Evolutionary conservation across 805 yeast genomes (phyloP).

Genomic region (Spathaspora arborariae): DNA sequence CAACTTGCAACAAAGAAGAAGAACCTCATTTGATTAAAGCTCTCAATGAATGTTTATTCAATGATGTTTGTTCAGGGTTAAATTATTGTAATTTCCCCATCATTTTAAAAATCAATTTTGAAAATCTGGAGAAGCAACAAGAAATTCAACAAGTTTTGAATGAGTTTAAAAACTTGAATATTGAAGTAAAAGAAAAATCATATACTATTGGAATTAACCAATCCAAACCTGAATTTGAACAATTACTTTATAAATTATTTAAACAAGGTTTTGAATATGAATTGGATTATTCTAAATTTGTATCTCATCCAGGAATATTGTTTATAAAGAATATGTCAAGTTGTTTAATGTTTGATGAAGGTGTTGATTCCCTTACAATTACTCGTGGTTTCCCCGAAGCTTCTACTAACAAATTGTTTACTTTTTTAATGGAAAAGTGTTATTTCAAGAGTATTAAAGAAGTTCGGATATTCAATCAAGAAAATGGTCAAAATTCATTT

Average conservation of each 20-base stretch:
- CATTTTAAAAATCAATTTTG: conserved; percentile 4
- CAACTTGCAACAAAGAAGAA: background rate
- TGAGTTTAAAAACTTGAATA: background rate
- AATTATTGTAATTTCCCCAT: conserved; percentile 9
- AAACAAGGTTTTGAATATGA: conserved; percentile 5
- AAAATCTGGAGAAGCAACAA: background rate
- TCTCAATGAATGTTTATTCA: conserved; percentile 6
- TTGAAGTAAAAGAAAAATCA: background rate
- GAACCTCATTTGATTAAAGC: conserved; percentile 4
- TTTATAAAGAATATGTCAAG: conserved; percentile 50
- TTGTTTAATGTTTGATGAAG: conserved; percentile 16
- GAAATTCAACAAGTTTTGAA: conserved; percentile 1
- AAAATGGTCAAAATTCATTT: conserved; percentile 24
- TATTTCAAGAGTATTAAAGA: conserved; percentile 7
- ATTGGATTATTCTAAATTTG: conserved; percentile 26
- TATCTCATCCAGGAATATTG: conserved; percentile 56
- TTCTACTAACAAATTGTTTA: conserved; percentile 2
- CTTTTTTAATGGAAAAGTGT: conserved; percentile 6
- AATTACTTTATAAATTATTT: conserved; percentile 7
- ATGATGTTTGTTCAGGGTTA: conserved; percentile 3
- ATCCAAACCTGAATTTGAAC: conserved; percentile 6
- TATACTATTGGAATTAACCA: conserved; percentile 2
- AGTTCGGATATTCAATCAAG: conserved; percentile 18
- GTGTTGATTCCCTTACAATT: conserved; percentile 5
- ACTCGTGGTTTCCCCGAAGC: background rate